These are phyloP conservation scores for Sergeia podlipaevii DNA, from an alignment of 208 protist species.

Conservation along the genomic window DNA sequence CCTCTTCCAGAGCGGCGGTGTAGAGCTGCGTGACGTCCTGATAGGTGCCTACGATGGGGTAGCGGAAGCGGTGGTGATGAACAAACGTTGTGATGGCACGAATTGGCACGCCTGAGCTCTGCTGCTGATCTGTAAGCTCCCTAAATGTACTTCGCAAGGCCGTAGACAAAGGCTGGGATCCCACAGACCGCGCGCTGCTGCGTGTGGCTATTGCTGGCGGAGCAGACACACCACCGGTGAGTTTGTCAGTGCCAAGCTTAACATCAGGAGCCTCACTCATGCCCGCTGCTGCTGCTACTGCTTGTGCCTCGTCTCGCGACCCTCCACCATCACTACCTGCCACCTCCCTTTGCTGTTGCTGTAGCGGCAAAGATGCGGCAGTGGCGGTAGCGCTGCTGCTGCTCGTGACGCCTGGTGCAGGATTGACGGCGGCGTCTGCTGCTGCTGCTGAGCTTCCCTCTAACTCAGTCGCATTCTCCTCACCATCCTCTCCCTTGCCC, in stretches of 20 bases:
- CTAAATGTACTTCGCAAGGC: no score
- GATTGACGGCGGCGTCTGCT: no score
- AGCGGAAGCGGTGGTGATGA: constrained; percentile 66
- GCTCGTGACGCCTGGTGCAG: no score
- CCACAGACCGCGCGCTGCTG: background rate
- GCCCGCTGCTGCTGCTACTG: background rate
- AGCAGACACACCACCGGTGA: no score
- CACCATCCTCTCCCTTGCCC: background rate
- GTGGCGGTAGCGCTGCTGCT: no score
- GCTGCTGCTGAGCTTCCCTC: no score
- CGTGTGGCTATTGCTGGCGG: no score
- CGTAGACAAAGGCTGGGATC: no score
- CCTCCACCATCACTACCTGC: background rate
- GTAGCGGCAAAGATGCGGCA: constrained; percentile 4
- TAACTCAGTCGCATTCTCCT: no score
- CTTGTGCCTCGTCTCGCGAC: background rate
- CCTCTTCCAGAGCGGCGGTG: constrained; percentile 45
- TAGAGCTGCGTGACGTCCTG: constrained; percentile 70
- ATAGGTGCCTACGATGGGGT: constrained; percentile 44
- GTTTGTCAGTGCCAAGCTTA: background rate
- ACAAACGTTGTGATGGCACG: constrained; percentile 15
- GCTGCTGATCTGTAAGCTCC: background rate
- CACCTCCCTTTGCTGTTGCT: background rate
- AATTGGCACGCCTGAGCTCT: background rate
- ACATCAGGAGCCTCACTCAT: background rate